A percentile compares a stretch with the other conserved stretches of the same genome.
These are phyloP conservation scores for Dactylellina sp. DNA, from an alignment of 2,329 filamentous ascomycete genomes.

Conservation along the genomic window DNA sequence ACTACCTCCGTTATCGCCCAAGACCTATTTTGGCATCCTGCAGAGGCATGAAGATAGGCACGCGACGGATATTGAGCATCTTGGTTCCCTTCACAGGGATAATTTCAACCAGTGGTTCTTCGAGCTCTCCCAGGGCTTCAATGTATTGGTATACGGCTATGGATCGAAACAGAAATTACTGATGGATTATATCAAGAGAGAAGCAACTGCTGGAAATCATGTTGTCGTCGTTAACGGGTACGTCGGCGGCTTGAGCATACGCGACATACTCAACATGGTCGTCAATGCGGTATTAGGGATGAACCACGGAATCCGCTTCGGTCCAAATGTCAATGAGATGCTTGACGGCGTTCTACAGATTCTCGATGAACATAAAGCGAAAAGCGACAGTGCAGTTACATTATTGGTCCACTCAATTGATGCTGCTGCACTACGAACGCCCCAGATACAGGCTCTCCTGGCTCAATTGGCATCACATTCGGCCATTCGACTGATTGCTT, in stretches of 20 bases:
- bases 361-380: slow-evolving; percentile 73
- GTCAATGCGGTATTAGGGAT: slow-evolving; percentile 71
- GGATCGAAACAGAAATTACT: slow-evolving; percentile 86
- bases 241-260: slow-evolving; percentile 73
- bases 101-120: slow-evolving; percentile 94
- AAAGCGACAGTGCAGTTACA: slow-evolving; percentile 69
- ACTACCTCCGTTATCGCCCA: slow-evolving; percentile 82
- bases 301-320: slow-evolving; percentile 62
- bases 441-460: slow-evolving; percentile 77
- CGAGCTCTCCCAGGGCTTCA: slow-evolving; percentile 87
- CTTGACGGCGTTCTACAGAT: slow-evolving; percentile 65
- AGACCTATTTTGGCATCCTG: slow-evolving; percentile 84
- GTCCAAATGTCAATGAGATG: slow-evolving; percentile 62
- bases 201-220: slow-evolving; percentile 71
- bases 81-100: slow-evolving; percentile 79
- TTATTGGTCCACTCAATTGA: slow-evolving; percentile 90
- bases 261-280: slow-evolving; percentile 77
- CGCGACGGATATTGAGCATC: slow-evolving; percentile 74
- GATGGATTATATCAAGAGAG: slow-evolving; percentile 73
- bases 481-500: slow-evolving; percentile 78
- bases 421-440: slow-evolving; percentile 78
- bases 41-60: slow-evolving; percentile 77
- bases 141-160: slow-evolving; percentile 90
- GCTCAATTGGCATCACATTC: slow-evolving; percentile 81
- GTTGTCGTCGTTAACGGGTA: slow-evolving; percentile 90